phyloP scores from a whole-genome alignment of 2,329 filamentous ascomycete genomes.

The Cordyceps cicadae region DNA sequence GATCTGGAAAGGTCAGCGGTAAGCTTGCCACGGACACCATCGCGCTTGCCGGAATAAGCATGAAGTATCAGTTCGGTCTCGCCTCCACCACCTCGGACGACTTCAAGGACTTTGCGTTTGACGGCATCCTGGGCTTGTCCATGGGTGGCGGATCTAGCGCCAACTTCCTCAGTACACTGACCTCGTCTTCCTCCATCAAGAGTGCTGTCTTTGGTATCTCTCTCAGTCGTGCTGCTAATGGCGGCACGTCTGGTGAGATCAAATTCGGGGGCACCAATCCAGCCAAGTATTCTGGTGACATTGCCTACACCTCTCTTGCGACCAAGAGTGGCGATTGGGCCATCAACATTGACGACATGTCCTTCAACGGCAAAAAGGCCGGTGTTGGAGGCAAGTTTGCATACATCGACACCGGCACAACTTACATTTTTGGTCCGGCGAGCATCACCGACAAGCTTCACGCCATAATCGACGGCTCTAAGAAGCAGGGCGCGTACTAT shows the following conservation, averaged over 20 bases:
- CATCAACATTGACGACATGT: slow-evolving; percentile 58
- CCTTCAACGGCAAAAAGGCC: slow-evolving; percentile 50
- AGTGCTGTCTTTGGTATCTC: slow-evolving; percentile 64
- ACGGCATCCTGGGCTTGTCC: slow-evolving; percentile 77
- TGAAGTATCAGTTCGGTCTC: slow-evolving; percentile 63
- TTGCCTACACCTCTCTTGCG: slow-evolving; percentile 55
- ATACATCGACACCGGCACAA: slow-evolving; percentile 79
- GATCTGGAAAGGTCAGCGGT: slow-evolving; percentile 66
- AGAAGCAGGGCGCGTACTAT: slow-evolving; percentile 54
- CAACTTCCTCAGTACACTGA: slow-evolving; percentile 59
- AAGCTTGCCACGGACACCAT: slow-evolving; percentile 58
- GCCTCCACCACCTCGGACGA: slow-evolving; percentile 63
- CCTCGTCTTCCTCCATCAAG: slow-evolving; percentile 44
- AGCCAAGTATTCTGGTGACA: slow-evolving; percentile 56
- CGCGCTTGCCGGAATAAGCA: slow-evolving; percentile 54
- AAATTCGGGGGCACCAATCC: slow-evolving; percentile 65
- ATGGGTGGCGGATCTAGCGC: slow-evolving; percentile 51
- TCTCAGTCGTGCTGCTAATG: slow-evolving; percentile 59
- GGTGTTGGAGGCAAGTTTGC: slow-evolving; percentile 49
- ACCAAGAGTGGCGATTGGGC: slow-evolving; percentile 58
- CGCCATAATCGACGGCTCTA: slow-evolving; percentile 51
- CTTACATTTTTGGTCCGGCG: slow-evolving; percentile 65
- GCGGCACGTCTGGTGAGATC: slow-evolving; percentile 63
- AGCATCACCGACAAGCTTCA: slow-evolving; percentile 61
- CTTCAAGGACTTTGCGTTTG: slow-evolving; percentile 72